phyloP scores from a whole-genome alignment of 768 basidiomycete genomes.

The Gloeopeniophorella convolvens region DNA sequence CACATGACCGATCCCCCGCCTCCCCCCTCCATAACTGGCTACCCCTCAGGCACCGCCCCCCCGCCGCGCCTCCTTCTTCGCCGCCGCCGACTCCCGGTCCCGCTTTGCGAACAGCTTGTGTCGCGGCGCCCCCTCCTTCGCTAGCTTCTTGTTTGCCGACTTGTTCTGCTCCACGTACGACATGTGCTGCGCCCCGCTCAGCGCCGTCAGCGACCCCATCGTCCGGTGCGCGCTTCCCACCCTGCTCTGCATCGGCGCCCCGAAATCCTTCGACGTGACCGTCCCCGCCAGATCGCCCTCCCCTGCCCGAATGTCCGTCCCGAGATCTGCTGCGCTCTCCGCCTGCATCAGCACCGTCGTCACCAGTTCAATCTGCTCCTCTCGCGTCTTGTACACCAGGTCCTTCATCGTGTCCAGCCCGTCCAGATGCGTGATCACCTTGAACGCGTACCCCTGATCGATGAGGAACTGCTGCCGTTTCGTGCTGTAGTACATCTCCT shows the following conservation, averaged over 20 bases:
- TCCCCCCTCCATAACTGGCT: too few species aligned
- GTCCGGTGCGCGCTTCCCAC: conserved; percentile 70
- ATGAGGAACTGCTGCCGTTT: conserved; percentile 98
- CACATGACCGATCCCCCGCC: background rate
- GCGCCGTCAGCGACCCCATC: conserved; percentile 71
- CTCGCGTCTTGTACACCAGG: conserved; percentile 84
- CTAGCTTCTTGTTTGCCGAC: conserved; percentile 77
- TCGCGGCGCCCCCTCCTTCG: conserved; percentile 43
- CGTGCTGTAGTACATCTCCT: conserved; percentile 99
- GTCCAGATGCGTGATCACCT: conserved; percentile 96
- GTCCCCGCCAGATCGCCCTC: conserved; percentile 84
- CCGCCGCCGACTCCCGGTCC: conserved; percentile 63
- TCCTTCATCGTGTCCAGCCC: conserved; percentile 82
- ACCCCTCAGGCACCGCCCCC: conserved; percentile 14
- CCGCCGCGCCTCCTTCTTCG: conserved; percentile 35
- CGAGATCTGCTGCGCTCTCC: conserved; percentile 85
- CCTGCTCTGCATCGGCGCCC: conserved; percentile 41
- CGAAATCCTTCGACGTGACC: conserved; percentile 82
- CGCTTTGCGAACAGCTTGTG: conserved; percentile 81
- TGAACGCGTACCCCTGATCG: conserved; percentile 99
- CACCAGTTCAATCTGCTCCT: conserved; percentile 96
- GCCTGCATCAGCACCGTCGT: conserved; percentile 86
- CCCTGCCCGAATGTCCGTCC: conserved; percentile 74
- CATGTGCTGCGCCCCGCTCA: conserved; percentile 90
- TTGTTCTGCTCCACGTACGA: conserved; percentile 91